Base-by-base conservation (phyloP, 768 basidiomycete species). In the Asterophora parasitica region DNA sequence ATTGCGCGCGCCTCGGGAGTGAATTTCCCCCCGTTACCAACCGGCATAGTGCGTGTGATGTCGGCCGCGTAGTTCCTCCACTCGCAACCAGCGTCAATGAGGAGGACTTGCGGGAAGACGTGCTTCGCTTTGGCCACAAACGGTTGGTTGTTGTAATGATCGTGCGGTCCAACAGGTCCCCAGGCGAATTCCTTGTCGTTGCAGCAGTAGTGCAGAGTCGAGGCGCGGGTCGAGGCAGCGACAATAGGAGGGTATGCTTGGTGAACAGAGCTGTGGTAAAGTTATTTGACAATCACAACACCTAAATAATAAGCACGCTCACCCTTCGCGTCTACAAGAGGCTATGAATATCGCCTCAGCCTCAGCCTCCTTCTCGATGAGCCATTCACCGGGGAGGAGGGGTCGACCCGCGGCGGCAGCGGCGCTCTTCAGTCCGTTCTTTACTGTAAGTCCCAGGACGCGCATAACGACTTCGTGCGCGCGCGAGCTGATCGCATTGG, bases 61-160 rank as follows among this genome's bases (percentile, higher is more conserved):
- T 76, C 72, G 12, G 71, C 71, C 1, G 76, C 69, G 39, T 74
- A 72, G 54, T 66, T 65, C 44, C 63, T 55, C 83, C 82, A 94
- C 68, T 98, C 95, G 59, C 93, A 94, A 0, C 94, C 93, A 0
- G 95, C 95, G 57, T 98, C 95, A 52, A 95, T 93, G 27, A 95
- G 77, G 4, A 95, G 73, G 6, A 95, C 86, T 61, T 88, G 82
- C 0, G 85, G 83, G 27, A 67, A 54, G 41, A 85, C 54, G 12
- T 74, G 61, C 42, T 69, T 73, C 7, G 65, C 54, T 10, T 69
- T 61, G 32, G 72, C 69, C 3, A 73, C 67, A 27, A 86, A 64
- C 0, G 66, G 66, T 31, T 72, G 70, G 15, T 62, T 65, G 61
- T 88, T 84, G 17, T 72, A 56, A 44, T 78, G 78, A 52, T 83